Evolutionary conservation across 164 flowering plant species (phyloP), one percentile per base, ranked within the genome.

Genomic region (Kingdonia uniflora): DNA sequence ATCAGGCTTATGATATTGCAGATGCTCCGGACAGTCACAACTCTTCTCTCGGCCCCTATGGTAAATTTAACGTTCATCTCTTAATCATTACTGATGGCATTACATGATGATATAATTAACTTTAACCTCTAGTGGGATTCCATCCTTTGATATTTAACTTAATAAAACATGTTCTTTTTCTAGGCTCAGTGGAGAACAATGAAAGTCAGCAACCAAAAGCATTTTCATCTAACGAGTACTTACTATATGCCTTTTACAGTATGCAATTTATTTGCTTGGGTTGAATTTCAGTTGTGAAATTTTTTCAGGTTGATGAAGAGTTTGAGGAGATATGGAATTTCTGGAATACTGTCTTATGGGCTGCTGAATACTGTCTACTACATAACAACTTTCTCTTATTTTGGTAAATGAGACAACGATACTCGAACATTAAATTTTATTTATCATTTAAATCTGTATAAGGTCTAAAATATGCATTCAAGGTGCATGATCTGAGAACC

Each of bases 261-360:
- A 20, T 44, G 48, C 12, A 19, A 44, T 17, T 17, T 44, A 42
- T 42, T 42, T 17, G 6, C 16, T 10, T 42, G 15, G 16, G 12
- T 14, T 10, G 45, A 1, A 42, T 10, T 7, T 44, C 20, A 19
- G 7, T 17, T 44, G n/a, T 22, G 35, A 24, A 14, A 29, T 33
- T 39, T n/a, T n/a, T n/a, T 38, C 70, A 78, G 79, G 71, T 15
- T 62, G 19, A 51, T 77, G 65, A 26, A 64, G 72, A 79, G 54
- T 60, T 54, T 88, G 66, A 81, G 54, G 65, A 81, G 80, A 68
- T 88, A 88, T 55, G 97, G 97, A 40, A 22, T 75, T 51, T 67
- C 95, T 33, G 95, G 95, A 53, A 56, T 88, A 49, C 64, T 88
- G 56, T 84, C 97, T 1, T 88, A 88, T 70, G 87, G 95, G 14